Conservation (phyloP, 768 basidiomycete species). For the Imleria badia region DNA sequence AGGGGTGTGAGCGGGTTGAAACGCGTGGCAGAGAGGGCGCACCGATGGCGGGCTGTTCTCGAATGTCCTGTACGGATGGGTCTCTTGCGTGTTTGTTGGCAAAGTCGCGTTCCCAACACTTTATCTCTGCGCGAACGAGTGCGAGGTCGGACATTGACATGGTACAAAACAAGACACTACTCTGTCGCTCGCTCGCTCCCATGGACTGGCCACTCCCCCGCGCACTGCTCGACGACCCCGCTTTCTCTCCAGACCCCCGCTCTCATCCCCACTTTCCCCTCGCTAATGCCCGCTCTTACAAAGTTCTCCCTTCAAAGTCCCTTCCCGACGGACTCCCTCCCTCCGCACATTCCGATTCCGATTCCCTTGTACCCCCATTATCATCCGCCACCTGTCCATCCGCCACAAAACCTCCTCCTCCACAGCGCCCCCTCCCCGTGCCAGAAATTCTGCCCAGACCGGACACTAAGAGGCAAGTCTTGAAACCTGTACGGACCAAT, state of each 20-base stretch:
- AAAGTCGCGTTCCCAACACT: slow-evolving; percentile 75
- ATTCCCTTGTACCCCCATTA: too few species aligned
- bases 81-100: slow-evolving; percentile 51
- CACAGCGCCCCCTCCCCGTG: background rate
- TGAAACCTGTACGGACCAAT: background rate
- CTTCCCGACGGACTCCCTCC: background rate
- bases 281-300: slow-evolving; percentile 17
- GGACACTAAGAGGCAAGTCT: background rate
- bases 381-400: too few species aligned
- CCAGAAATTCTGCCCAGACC: background rate
- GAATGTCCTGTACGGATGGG: slow-evolving; percentile 73
- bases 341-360: too few species aligned
- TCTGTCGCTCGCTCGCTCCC: too few species aligned
- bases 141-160: slow-evolving; percentile 21
- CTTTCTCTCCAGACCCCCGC: slow-evolving; percentile 57
- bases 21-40: slow-evolving; percentile 24
- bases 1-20: background rate
- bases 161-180: too few species aligned
- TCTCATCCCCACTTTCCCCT: slow-evolving; percentile 43
- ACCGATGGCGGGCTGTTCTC: slow-evolving; percentile 62
- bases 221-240: slow-evolving; percentile 49
- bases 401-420: background rate
- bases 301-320: slow-evolving; percentile 21
- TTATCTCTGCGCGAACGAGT: slow-evolving; percentile 65
- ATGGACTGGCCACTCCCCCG: background rate